phyloP scores from a whole-genome alignment of 495 filamentous ascomycete genomes.

The Oleoguttula mirabilis region DNA sequence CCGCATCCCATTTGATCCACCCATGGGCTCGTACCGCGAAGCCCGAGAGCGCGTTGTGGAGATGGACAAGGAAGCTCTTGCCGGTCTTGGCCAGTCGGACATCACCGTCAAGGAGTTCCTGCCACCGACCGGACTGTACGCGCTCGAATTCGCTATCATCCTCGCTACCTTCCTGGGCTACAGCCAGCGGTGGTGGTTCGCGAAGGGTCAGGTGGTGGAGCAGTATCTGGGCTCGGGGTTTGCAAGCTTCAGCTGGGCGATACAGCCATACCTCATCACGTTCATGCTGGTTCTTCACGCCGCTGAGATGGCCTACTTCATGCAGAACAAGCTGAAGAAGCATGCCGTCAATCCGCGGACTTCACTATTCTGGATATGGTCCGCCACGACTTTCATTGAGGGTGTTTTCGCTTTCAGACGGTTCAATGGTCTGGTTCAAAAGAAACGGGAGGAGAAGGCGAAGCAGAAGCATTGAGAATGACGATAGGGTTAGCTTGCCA shows the following conservation, averaged over 20 bases:
- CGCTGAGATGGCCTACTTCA: slow-evolving; percentile 41
- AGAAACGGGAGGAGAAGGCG: slow-evolving; percentile 37
- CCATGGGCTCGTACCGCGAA: slow-evolving; percentile 48
- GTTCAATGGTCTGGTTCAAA: slow-evolving; percentile 41
- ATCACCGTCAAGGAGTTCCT: slow-evolving; percentile 46
- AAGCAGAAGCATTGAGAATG: slow-evolving; percentile 35
- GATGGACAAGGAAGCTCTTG: slow-evolving; percentile 50
- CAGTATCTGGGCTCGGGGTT: slow-evolving; percentile 41
- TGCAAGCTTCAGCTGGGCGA: slow-evolving; percentile 37
- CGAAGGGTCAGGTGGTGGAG: slow-evolving; percentile 2
- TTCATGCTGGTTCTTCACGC: slow-evolving; percentile 42
- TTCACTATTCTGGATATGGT: slow-evolving; percentile 51
- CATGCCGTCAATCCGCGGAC: slow-evolving; percentile 43
- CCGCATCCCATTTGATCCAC: slow-evolving; percentile 49
- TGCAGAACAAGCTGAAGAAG: slow-evolving; percentile 38
- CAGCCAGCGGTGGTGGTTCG: slow-evolving; percentile 39
- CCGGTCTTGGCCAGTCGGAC: slow-evolving; percentile 42
- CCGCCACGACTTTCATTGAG: slow-evolving; percentile 45
- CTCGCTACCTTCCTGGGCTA: slow-evolving; percentile 36
- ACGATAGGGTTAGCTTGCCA: too few species aligned
- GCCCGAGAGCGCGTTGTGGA: slow-evolving; percentile 51
- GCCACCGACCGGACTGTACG: slow-evolving; percentile 31
- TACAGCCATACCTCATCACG: slow-evolving; percentile 32
- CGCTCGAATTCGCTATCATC: slow-evolving; percentile 36
- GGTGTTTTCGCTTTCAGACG: slow-evolving; percentile 43